Percentiles rank a stretch among this genome's conserved stretches.
Evolutionary conservation across 768 basidiomycete species (phyloP).

Genomic region (Suillus subalutaceus): DNA sequence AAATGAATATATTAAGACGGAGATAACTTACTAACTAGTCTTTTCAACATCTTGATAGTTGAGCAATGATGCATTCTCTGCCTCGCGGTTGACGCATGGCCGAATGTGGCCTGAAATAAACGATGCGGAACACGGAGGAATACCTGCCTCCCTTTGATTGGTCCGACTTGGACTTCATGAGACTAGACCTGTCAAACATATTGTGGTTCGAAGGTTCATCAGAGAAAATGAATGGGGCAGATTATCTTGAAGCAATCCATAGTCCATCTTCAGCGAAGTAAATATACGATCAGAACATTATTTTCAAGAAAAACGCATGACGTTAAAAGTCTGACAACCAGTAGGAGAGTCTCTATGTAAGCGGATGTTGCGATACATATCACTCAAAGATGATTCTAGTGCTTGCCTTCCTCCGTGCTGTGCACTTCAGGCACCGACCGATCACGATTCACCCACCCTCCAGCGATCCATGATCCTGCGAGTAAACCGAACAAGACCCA

Average conservation of each 20-base stretch:
- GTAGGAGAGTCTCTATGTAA: not conserved
- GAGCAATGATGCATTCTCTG: not conserved
- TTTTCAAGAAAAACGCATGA: not conserved
- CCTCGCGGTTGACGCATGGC: constrained; percentile 1
- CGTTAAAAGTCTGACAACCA: not conserved
- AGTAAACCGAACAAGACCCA: constrained; percentile 52
- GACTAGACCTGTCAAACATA: not conserved
- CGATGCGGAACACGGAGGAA: not conserved
- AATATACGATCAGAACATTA: not conserved
- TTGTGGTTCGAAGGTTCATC: not conserved
- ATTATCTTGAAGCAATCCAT: not conserved
- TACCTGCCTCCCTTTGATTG: not conserved
- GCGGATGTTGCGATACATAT: not conserved
- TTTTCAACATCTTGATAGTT: constrained; percentile 2
- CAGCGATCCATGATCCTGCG: constrained; percentile 50
- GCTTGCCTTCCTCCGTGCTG: constrained; percentile 11
- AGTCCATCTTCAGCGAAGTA: not conserved
- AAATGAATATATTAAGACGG: not conserved
- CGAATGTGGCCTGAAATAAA: constrained; percentile 2
- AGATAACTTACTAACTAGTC: not conserved
- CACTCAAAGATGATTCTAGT: constrained; percentile 18
- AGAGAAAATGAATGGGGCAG: not conserved
- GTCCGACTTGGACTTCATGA: not conserved
- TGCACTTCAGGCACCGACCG: constrained; percentile 18
- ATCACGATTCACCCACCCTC: constrained; percentile 31